Evolutionary conservation across 2,329 filamentous ascomycete genomes (phyloP), one percentile per base, ranked within the genome.

Genomic region (Pseudogymnoascus sp.): DNA sequence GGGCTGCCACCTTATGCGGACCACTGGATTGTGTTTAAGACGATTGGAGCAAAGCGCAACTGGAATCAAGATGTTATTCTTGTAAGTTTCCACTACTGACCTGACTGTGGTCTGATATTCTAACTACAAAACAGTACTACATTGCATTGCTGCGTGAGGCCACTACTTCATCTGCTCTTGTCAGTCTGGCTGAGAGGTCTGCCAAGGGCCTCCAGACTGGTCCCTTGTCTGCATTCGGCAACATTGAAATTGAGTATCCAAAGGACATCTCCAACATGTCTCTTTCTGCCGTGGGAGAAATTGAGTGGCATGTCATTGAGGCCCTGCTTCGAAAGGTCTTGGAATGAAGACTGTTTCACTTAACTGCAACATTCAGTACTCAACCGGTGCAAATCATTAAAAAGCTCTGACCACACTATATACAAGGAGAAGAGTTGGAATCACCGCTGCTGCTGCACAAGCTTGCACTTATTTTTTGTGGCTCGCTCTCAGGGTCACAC

Each of bases 141-240:
- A 80, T 86, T 62, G 74, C 76, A 14, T 64, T 83, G 24, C 80
- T 86, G 63, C 81, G 82, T 38, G 78, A 82, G 67, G 79, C 82
- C 68, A 81, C 82, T 0, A 74, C 71, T 11, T 73, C 77, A 1
- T 74, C 76, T 24, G 70, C 80, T 10, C 68, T 76, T 35, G 61
- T 79, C 10, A 70, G 76, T 0, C 74, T 82, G 21, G 71, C 72
- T 5, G 76, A 81, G 64, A 79, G 78, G 60, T 74, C 74, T 11
- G 70, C 67, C 6, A 16, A 62, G 24, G 59, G 29, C 24, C 50
- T 61, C n/a, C 40, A 61, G 21, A 26, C 42, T 13, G 67, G 67
- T 38, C 63, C 71, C 13, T 71, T 72, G 29, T 70, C 71, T 8
- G 67, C 68, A 35, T 82, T 82, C 74, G 81, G 83, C 13, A 82